Evolutionary conservation across 148 eudicot genomes (phyloP).

Genomic region (Dysphania ambrosioides): DNA sequence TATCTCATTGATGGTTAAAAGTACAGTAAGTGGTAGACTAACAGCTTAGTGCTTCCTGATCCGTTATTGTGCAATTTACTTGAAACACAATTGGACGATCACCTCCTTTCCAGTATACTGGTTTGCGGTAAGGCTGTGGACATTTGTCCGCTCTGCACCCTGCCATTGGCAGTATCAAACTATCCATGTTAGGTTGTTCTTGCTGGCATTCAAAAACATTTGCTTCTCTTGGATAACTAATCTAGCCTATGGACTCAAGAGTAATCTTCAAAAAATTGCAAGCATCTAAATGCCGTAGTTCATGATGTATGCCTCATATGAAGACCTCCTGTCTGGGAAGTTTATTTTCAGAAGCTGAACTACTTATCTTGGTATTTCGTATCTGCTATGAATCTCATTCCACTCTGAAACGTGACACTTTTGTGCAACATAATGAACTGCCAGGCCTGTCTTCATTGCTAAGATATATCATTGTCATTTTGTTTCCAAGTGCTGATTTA

Average conservation of each 20-base stretch:
- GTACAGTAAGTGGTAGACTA: neutral
- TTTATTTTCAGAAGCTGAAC: neutral
- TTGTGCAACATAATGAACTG: neutral
- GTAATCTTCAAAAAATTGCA: neutral
- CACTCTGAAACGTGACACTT: neutral
- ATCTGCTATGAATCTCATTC: neutral
- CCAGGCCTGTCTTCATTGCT: neutral
- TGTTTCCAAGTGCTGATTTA: neutral
- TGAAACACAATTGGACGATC: neutral
- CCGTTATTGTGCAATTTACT: neutral
- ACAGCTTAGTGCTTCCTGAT: neutral
- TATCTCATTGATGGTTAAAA: neutral
- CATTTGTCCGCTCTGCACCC: no score
- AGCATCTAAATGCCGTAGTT: neutral
- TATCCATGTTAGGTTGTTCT: no score
- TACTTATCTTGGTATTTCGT: neutral
- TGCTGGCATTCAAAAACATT: neutral
- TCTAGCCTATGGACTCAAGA: conserved; percentile 6
- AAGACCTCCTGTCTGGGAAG: neutral
- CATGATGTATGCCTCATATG: neutral
- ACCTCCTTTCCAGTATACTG: neutral
- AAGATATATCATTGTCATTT: neutral
- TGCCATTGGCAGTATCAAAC: no score
- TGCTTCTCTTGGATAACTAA: neutral
- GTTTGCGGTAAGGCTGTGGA: no score